These are phyloP conservation scores for Backusella psychrophila DNA, from an alignment of 192 early-diverging fungal species.

Conservation along the genomic window DNA sequence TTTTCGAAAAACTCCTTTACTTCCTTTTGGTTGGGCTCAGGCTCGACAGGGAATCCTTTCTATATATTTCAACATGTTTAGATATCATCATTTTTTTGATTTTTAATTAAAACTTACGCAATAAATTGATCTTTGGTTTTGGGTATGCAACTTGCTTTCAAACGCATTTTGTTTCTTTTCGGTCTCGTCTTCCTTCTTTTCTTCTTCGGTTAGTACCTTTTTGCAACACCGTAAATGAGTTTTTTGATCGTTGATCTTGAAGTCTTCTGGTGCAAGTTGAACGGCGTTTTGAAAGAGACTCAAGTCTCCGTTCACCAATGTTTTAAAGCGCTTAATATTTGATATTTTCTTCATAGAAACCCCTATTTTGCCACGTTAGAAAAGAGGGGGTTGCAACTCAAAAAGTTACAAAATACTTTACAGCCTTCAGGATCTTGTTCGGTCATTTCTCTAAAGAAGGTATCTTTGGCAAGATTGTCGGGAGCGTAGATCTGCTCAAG, in stretches of 20 bases:
- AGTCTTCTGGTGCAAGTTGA: conserved; percentile 8
- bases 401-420: conserved; percentile 7
- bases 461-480: conserved; percentile 28
- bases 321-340: conserved; percentile 32
- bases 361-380: conserved; percentile 19
- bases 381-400: background rate
- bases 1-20: conserved; percentile 16
- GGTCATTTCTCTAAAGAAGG: conserved; percentile 29
- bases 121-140: conserved; percentile 30
- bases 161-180: background rate
- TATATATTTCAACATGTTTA: background rate
- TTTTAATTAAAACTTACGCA: conserved; percentile 18
- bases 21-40: conserved; percentile 8
- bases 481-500: conserved; percentile 21
- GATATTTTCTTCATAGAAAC: conserved; percentile 28
- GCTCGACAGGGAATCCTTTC: conserved; percentile 31
- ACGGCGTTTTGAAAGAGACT: conserved; percentile 7
- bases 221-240: conserved; percentile 17
- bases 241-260: conserved; percentile 26
- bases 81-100: background rate
- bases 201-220: background rate
- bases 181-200: background rate
- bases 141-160: background rate
- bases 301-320: conserved; percentile 21
- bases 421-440: conserved; percentile 29